These are phyloP conservation scores for Arctium minus DNA, from an alignment of 129 eudicot genomes.

Conservation along the genomic window DNA sequence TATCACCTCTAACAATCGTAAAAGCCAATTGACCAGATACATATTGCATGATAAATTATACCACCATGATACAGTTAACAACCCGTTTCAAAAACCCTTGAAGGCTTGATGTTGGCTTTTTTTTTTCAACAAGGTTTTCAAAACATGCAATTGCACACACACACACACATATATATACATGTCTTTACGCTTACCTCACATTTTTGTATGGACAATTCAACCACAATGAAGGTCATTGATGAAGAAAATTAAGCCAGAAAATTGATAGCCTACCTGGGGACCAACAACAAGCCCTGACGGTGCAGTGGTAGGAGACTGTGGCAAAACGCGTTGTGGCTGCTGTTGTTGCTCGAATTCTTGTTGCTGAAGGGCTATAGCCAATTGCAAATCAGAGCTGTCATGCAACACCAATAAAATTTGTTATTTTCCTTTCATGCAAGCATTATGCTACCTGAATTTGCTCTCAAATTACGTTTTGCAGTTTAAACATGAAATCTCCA, in stretches of 20 bases:
- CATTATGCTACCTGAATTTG: not conserved
- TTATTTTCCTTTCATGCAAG: not conserved
- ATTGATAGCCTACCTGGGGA: slow-evolving; percentile 59
- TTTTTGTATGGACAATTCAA: not conserved
- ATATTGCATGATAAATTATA: too few species aligned
- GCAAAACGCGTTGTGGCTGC: slow-evolving; percentile 39
- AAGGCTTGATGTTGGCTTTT: slow-evolving; percentile 11
- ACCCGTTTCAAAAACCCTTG: not conserved
- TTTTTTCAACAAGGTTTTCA: not conserved
- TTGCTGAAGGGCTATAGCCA: slow-evolving; percentile 88
- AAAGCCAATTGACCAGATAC: too few species aligned
- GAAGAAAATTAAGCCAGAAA: not conserved
- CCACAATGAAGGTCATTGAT: not conserved
- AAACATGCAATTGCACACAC: not conserved
- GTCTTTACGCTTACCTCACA: not conserved
- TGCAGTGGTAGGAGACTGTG: slow-evolving; percentile 39
- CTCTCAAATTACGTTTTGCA: not conserved
- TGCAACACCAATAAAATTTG: slow-evolving; percentile 11
- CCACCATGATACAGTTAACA: too few species aligned
- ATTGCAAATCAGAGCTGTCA: slow-evolving; percentile 82
- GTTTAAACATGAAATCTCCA: not conserved
- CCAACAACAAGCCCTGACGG: slow-evolving; percentile 78
- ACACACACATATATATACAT: not conserved
- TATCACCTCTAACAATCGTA: too few species aligned
- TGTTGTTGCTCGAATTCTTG: slow-evolving; percentile 73